A percentile compares a stretch with the other conserved stretches of the same genome.
Evolutionary conservation across 208 protist species (phyloP).

Genomic region (Crithidia acanthocephali): DNA sequence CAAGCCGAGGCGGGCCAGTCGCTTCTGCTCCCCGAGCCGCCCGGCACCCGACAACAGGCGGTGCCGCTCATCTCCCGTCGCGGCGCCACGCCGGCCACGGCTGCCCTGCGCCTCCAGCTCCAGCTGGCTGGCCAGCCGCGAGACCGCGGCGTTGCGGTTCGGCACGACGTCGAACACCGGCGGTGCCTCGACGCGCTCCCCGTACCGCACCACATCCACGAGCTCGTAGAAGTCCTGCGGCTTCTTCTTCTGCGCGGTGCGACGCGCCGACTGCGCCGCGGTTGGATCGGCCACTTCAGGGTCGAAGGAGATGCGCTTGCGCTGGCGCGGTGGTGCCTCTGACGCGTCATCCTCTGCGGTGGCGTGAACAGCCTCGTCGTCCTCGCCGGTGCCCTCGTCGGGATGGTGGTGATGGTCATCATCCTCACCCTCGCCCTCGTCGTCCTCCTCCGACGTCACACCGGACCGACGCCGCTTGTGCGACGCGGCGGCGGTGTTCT

Average conservation of each 20-base stretch:
- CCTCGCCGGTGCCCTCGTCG: neutral
- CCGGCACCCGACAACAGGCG: constrained; percentile 38
- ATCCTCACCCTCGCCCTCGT: neutral
- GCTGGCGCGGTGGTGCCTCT: constrained; percentile 12
- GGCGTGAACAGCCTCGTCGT: neutral
- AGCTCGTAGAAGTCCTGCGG: constrained; percentile 82
- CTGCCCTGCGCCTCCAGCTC: constrained; percentile 25
- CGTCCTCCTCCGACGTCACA: neutral
- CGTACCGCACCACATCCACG: constrained; percentile 86
- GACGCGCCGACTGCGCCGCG: constrained; percentile 12
- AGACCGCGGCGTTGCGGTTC: constrained; percentile 70
- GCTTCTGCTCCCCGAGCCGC: constrained; percentile 63
- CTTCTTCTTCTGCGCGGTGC: constrained; percentile 17
- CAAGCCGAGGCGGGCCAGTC: constrained; percentile 69
- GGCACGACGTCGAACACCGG: constrained; percentile 87
- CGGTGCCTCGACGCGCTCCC: constrained; percentile 85
- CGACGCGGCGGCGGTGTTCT: neutral
- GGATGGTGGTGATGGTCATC: neutral
- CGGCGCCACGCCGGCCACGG: neutral
- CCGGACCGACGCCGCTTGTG: constrained; percentile 21
- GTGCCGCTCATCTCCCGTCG: constrained; percentile 16
- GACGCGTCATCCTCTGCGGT: neutral
- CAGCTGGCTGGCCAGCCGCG: constrained; percentile 55
- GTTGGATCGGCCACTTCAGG: constrained; percentile 28
- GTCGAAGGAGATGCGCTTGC: constrained; percentile 69